Conservation (phyloP, 306 rosid species). For the Adenanthera pavonina region DNA sequence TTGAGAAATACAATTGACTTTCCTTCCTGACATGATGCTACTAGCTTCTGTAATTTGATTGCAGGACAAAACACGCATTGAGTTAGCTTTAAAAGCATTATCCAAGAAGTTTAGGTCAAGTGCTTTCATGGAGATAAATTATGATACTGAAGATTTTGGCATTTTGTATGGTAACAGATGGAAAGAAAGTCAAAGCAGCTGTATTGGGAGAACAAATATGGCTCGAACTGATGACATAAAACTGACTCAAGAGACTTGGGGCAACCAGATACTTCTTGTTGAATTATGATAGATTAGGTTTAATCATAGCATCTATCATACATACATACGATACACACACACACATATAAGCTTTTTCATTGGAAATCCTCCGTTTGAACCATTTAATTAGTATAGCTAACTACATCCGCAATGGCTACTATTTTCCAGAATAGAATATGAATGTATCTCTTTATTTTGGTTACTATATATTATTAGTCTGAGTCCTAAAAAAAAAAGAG, state of each 20-base stretch:
- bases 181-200: conserved; percentile 32
- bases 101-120: conserved; percentile 63
- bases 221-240: conserved; percentile 28
- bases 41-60: conserved; percentile 18
- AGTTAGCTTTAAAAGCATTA: conserved; percentile 61
- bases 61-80: conserved; percentile 71
- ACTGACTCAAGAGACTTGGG: conserved; percentile 32
- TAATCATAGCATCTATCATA: conserved; percentile 25
- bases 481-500: neutral
- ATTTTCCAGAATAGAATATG: conserved; percentile 13
- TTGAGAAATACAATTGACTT: neutral
- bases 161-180: conserved; percentile 1
- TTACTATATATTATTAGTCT: neutral
- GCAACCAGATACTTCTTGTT: conserved; percentile 37
- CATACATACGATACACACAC: neutral
- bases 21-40: conserved; percentile 4
- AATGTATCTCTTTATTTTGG: conserved; percentile 10
- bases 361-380: conserved; percentile 30
- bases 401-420: conserved; percentile 24
- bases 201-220: conserved; percentile 32
- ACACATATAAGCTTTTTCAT: neutral
- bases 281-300: conserved; percentile 6
- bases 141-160: conserved; percentile 39
- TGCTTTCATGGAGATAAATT: conserved; percentile 57
- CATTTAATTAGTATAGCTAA: conserved; percentile 31